Conservation (phyloP, 176 grass and related monocot species). For the Ensete glaucum region DNA sequence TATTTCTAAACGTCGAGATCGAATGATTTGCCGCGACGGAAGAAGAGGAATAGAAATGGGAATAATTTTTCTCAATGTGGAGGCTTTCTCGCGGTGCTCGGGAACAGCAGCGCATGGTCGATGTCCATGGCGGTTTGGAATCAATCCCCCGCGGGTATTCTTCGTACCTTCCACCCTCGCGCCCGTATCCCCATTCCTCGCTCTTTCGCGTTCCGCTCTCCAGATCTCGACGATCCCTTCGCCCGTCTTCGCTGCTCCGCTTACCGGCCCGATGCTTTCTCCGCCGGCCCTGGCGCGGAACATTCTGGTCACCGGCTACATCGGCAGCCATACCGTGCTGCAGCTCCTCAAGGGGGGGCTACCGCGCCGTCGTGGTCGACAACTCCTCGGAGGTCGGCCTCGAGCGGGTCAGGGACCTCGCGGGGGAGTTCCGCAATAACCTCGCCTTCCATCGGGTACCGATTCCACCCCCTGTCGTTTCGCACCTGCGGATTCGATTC, state of each 20-base stretch:
- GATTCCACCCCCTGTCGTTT: neutral
- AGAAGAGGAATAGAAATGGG: too few species aligned
- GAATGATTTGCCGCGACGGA: too few species aligned
- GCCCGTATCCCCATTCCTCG: neutral
- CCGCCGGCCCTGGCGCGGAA: constrained; percentile 19
- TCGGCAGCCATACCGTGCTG: constrained; percentile 95
- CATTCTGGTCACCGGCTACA: constrained; percentile 96
- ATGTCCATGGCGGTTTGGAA: neutral
- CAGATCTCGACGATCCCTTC: constrained; percentile 1
- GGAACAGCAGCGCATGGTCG: neutral
- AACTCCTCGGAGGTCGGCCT: constrained; percentile 74
- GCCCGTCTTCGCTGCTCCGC: neutral
- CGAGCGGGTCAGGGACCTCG: constrained; percentile 53
- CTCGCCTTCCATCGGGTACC: constrained; percentile 68
- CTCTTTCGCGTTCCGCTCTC: neutral
- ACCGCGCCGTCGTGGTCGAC: constrained; percentile 68
- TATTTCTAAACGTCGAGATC: too few species aligned
- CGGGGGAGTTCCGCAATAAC: constrained; percentile 39
- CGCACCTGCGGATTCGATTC: too few species aligned
- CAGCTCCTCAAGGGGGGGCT: constrained; percentile 68
- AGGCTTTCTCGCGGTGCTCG: neutral
- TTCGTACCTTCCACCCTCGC: neutral
- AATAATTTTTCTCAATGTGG: too few species aligned
- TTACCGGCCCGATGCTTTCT: neutral
- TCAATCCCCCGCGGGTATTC: neutral